A percentile compares a stretch with the other conserved stretches of the same genome.
These are phyloP conservation scores for Hypoxylon sp. DNA, from an alignment of 2,329 filamentous ascomycete species.

Conservation along the genomic window DNA sequence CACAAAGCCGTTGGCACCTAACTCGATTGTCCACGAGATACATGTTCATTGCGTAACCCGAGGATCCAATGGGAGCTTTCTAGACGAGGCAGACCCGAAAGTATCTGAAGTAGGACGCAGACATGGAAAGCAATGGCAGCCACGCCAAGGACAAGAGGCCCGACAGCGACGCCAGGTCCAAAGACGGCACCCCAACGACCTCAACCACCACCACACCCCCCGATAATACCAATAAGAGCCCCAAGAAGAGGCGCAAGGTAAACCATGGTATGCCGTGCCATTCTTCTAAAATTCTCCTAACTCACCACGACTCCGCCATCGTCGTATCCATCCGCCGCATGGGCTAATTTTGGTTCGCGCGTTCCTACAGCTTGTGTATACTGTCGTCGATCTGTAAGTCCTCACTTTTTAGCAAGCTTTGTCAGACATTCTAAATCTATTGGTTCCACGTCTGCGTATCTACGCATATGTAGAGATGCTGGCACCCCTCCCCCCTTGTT, in stretches of 20 bases:
- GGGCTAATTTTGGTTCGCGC: slow-evolving; percentile 59
- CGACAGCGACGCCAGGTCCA: slow-evolving; percentile 57
- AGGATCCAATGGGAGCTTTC: slow-evolving; percentile 61
- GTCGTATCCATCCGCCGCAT: slow-evolving; percentile 45
- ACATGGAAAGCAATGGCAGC: slow-evolving; percentile 55
- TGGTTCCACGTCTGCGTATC: slow-evolving; percentile 53
- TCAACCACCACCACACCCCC: slow-evolving; percentile 52
- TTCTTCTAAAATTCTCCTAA: slow-evolving; percentile 45
- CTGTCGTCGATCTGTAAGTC: slow-evolving; percentile 90
- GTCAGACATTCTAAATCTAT: slow-evolving; percentile 49
- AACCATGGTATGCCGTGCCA: slow-evolving; percentile 80
- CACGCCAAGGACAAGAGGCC: slow-evolving; percentile 59
- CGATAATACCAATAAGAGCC: slow-evolving; percentile 65
- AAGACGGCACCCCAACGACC: slow-evolving; percentile 53
- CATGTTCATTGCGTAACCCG: slow-evolving; percentile 62
- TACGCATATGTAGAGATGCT: slow-evolving; percentile 42
- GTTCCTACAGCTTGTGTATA: slow-evolving; percentile 83
- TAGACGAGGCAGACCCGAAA: slow-evolving; percentile 56
- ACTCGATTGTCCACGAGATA: slow-evolving; percentile 60
- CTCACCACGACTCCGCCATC: slow-evolving; percentile 37
- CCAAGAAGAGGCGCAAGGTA: slow-evolving; percentile 89
- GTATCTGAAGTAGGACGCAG: slow-evolving; percentile 51
- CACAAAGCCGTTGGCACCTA: slow-evolving; percentile 59
- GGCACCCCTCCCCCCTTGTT: slow-evolving; percentile 40
- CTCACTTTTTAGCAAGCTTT: slow-evolving; percentile 49